phyloP scores from a whole-genome alignment of 176 grass and related monocot genomes.

The Carex pumila region DNA sequence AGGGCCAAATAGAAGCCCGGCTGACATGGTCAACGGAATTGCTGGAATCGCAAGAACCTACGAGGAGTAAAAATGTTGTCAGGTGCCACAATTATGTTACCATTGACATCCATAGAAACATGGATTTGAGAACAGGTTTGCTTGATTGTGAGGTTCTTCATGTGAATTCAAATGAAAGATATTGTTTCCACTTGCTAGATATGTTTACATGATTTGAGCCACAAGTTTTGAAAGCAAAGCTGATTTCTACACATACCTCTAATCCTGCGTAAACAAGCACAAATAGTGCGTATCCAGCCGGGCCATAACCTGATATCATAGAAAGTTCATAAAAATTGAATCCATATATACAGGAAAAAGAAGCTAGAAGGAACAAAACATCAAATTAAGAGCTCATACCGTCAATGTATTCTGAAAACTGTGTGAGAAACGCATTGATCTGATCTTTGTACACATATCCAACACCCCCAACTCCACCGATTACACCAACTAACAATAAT shows the following conservation, averaged over 20 bases:
- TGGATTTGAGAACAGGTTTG: not conserved
- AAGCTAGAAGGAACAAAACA: not conserved
- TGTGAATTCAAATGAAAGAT: not conserved
- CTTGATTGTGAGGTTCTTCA: not conserved
- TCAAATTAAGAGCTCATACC: constrained; percentile 32
- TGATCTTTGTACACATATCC: constrained; percentile 95
- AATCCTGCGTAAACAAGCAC: constrained; percentile 83
- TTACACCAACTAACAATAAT: constrained; percentile 61
- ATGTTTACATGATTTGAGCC: not conserved
- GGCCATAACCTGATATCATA: constrained; percentile 66
- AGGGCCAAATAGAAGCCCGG: constrained; percentile 82
- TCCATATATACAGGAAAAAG: constrained; percentile 18
- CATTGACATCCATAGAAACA: not conserved
- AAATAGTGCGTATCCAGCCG: constrained; percentile 92
- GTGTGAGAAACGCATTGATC: constrained; percentile 82
- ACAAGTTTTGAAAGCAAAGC: not conserved
- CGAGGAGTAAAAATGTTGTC: not conserved
- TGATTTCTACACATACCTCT: constrained; percentile 48
- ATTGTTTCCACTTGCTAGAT: not conserved
- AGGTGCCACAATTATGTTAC: not conserved
- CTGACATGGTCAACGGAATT: constrained; percentile 95
- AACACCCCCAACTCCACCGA: constrained; percentile 81
- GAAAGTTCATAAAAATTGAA: constrained; percentile 1
- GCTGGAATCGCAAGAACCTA: constrained; percentile 97
- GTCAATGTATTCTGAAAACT: constrained; percentile 90